Base-by-base conservation (phyloP, 495 filamentous ascomycete genomes). In the Xylaria grammica region DNA sequence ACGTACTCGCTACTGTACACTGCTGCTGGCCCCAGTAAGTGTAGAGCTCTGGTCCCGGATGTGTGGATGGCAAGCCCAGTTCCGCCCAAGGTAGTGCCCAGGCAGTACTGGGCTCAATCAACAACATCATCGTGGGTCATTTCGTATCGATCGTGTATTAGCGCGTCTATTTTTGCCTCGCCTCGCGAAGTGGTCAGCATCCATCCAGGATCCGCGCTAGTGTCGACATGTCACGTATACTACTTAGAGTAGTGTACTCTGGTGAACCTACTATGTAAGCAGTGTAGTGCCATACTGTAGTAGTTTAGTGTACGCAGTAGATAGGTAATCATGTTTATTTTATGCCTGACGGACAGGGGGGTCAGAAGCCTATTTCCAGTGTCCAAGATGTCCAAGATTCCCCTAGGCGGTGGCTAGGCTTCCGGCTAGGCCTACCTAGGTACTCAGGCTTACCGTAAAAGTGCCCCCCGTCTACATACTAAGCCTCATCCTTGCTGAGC, bases 91-190 rank as follows among this genome's bases (percentile, higher is more conserved):
- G n/a, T n/a, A n/a, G n/a, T n/a, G n/a, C n/a, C n/a, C n/a, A n/a
- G n/a, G n/a, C n/a, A n/a, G n/a, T n/a, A n/a, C n/a, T n/a, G n/a
- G 40, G 13, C 40, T 7, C 40, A 7, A 7, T 42, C 40, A 15
- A 10, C 40, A 17, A 6, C 40, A 42, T 42, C 40, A 42, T 42
- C 40, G 40, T 42, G 40, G 40, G 40, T 42, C 40, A n/a, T n/a
- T 42, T 42, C 40, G 40, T 42, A 42, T 42, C 40, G 40, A 42
- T 42, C 40, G 40, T 42, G 40, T 42, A 42, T 42, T 42, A 42
- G 40, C 40, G 40, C 13, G 40, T 42, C 40, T 42, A 42, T 42
- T 42, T 42, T 48, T 48, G 19, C 45, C 34, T 13, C 34, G 3
- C 40, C 13, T 7, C 40, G 15, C 5, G 3, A 42, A 42, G 17